These are phyloP conservation scores for Hansfordia pulvinata DNA, from an alignment of 2,329 filamentous ascomycete species.

Conservation along the genomic window DNA sequence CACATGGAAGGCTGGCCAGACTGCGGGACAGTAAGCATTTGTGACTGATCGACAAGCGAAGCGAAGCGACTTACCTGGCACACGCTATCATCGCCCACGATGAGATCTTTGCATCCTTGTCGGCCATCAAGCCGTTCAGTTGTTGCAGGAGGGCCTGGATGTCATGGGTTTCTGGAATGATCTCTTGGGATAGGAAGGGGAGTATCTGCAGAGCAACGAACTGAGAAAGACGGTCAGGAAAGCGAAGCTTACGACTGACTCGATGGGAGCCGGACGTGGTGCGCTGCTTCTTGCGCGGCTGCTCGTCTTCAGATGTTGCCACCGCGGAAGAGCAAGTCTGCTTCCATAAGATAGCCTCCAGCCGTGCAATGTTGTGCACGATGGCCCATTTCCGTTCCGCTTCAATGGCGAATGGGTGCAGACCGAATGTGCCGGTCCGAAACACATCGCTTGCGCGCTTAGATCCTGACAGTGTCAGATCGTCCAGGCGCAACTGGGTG, in stretches of 20 bases:
- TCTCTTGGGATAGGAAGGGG: slow-evolving; percentile 38
- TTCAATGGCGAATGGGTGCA: slow-evolving; percentile 36
- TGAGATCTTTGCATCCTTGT: slow-evolving; percentile 53
- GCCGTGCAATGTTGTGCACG: slow-evolving; percentile 41
- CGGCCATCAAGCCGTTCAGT: slow-evolving; percentile 44
- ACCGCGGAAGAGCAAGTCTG: slow-evolving; percentile 9
- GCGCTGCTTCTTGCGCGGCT: slow-evolving; percentile 38
- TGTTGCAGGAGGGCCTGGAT: slow-evolving; percentile 41
- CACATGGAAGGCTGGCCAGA: slow-evolving; percentile 27
- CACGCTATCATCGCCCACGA: slow-evolving; percentile 82
- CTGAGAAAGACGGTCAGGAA: slow-evolving; percentile 26
- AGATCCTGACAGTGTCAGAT: slow-evolving; percentile 47
- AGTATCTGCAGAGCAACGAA: slow-evolving; percentile 42
- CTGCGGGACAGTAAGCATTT: slow-evolving; percentile 16
- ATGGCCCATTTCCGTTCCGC: slow-evolving; percentile 48
- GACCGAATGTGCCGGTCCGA: slow-evolving; percentile 33
- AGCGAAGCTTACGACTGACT: slow-evolving; percentile 33
- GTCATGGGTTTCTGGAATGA: slow-evolving; percentile 32
- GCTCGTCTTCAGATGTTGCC: slow-evolving; percentile 19
- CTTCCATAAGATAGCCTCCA: slow-evolving; percentile 34
- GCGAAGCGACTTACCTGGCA: slow-evolving; percentile 45
- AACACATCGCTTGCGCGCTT: slow-evolving; percentile 29
- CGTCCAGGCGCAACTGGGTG: slow-evolving; percentile 64
- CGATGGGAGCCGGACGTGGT: slow-evolving; percentile 27
- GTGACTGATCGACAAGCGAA: background rate